These are phyloP conservation scores for Lumnitzera racemosa DNA, from an alignment of 345 rosid genomes.

Conservation along the genomic window DNA sequence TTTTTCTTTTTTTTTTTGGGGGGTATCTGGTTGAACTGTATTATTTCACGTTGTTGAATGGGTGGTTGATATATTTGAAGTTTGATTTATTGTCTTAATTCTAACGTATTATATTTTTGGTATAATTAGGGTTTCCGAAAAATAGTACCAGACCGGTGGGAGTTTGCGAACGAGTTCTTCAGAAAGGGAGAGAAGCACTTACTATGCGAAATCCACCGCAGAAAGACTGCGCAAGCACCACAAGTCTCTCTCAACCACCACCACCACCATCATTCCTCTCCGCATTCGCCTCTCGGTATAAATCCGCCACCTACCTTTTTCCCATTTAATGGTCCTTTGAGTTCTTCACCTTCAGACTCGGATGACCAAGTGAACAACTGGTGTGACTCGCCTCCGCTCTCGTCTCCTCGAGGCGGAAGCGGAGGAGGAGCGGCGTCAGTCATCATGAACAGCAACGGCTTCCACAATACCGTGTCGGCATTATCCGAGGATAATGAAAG, in stretches of 20 bases:
- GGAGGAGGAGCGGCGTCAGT: conserved; percentile 19
- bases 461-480: conserved; percentile 23
- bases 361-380: conserved; percentile 48
- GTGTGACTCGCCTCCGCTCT: conserved; percentile 52
- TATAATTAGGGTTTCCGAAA: conserved; percentile 78
- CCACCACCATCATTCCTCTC: conserved; percentile 23
- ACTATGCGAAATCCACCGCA: conserved; percentile 92
- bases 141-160: conserved; percentile 99
- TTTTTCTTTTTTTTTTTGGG: too few species aligned
- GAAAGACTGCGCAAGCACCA: conserved; percentile 78
- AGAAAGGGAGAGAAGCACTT: conserved; percentile 89
- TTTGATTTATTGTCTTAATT: conserved; percentile 13
- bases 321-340: conserved; percentile 38
- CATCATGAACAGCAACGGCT: conserved; percentile 19
- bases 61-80: too few species aligned
- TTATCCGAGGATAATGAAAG: conserved; percentile 43
- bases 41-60: too few species aligned
- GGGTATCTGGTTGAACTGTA: too few species aligned
- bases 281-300: too few species aligned
- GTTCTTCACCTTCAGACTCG: conserved; percentile 46
- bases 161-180: conserved; percentile 91
- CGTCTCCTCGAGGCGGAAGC: conserved; percentile 12
- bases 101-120: not conserved
- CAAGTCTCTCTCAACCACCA: conserved; percentile 43
- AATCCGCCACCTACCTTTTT: conserved; percentile 33